Conservation (phyloP, 352 stramenopile species). For the Phytophthora syringae region DNA sequence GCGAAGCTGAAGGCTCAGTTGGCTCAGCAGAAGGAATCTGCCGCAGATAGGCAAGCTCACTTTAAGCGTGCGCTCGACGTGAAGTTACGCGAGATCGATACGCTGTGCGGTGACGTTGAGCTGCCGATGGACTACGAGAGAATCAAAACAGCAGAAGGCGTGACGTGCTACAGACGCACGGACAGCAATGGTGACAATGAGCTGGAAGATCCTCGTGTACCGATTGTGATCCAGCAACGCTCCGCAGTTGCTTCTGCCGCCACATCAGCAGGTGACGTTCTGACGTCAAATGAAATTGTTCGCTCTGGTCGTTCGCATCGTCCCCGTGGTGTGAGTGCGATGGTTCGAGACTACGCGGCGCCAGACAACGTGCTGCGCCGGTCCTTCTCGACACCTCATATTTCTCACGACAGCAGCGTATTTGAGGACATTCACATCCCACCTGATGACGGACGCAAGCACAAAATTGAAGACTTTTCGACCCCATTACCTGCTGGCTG, state of each 20-base stretch:
- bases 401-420: slow-evolving; percentile 27
- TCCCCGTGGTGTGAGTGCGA: slow-evolving; percentile 30
- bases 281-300: slow-evolving; percentile 4
- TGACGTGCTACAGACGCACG: slow-evolving; percentile 59
- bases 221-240: slow-evolving; percentile 31
- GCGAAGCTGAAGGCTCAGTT: slow-evolving; percentile 56
- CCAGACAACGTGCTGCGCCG: slow-evolving; percentile 39
- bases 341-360: slow-evolving; percentile 33
- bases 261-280: not conserved
- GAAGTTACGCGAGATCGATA: slow-evolving; percentile 66
- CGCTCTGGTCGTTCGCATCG: slow-evolving; percentile 22
- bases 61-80: slow-evolving; percentile 54
- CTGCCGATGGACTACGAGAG: slow-evolving; percentile 50
- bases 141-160: slow-evolving; percentile 53
- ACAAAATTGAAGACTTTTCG: slow-evolving; percentile 79
- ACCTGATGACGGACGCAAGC: slow-evolving; percentile 61
- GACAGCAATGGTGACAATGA: slow-evolving; percentile 35
- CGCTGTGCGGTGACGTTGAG: slow-evolving; percentile 55
- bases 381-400: slow-evolving; percentile 54
- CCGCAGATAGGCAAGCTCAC: slow-evolving; percentile 44
- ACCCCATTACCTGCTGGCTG: slow-evolving; percentile 75
- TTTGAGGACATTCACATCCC: slow-evolving; percentile 48
- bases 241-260: not conserved
- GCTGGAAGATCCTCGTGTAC: slow-evolving; percentile 67
- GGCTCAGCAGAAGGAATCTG: slow-evolving; percentile 49